Evolutionary conservation across 2,329 filamentous ascomycete species (phyloP).

Genomic region (Blastomyces percursus): DNA sequence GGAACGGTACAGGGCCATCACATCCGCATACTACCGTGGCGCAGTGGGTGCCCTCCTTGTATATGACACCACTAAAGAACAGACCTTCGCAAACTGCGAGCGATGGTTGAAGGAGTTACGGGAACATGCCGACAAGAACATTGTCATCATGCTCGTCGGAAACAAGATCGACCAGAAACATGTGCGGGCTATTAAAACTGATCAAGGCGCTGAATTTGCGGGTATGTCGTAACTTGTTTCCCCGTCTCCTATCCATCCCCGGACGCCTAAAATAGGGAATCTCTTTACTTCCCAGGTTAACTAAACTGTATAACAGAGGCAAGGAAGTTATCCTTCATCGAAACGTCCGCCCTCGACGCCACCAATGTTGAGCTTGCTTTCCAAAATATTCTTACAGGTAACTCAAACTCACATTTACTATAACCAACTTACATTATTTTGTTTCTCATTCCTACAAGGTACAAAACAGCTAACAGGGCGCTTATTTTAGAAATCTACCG

Average conservation of each 20-base stretch:
- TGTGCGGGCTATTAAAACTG: conserved; percentile 88
- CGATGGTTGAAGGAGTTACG: conserved; percentile 98
- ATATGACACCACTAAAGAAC: conserved; percentile 99
- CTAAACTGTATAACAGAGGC: conserved; percentile 30
- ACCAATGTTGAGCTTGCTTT: conserved; percentile 99
- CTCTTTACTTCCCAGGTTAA: background rate
- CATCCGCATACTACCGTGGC: conserved; percentile 96
- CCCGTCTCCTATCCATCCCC: conserved; percentile 7
- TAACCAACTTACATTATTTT: background rate
- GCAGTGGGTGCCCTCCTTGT: conserved; percentile 95
- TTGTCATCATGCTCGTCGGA: conserved; percentile 98
- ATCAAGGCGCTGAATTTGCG: conserved; percentile 96
- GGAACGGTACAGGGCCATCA: conserved; percentile 98
- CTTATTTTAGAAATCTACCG: conserved; percentile 81
- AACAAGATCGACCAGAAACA: conserved; percentile 99
- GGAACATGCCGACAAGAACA: conserved; percentile 96
- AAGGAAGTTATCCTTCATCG: conserved; percentile 96
- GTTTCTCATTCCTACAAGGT: conserved; percentile 7
- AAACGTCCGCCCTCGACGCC: conserved; percentile 95
- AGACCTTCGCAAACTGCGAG: conserved; percentile 98
- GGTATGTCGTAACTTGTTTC: conserved; percentile 46
- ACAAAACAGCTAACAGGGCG: conserved; percentile 9
- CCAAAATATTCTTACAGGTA: conserved; percentile 98
- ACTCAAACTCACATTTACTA: conserved; percentile 20
- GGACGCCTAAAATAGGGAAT: conserved; percentile 11